Evolutionary conservation across 2,329 filamentous ascomycete genomes (phyloP).

Genomic region (Atkinsonella texensis): DNA sequence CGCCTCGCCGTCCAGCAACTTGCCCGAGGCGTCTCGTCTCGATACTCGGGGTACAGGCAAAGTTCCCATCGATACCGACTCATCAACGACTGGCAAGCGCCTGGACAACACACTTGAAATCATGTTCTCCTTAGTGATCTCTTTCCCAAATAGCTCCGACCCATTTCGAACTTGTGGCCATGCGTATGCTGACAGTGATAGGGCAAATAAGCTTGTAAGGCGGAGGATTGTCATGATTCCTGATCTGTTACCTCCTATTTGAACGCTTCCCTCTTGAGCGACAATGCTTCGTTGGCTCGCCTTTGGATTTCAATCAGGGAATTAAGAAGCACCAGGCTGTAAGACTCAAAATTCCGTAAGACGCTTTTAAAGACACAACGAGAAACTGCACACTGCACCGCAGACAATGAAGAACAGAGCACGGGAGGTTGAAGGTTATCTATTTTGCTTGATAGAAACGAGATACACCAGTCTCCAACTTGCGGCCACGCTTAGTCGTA

Average conservation of each 20-base stretch:
- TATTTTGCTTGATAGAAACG: too few species aligned
- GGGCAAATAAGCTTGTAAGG: conserved; percentile 2
- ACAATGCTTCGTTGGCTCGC: too few species aligned
- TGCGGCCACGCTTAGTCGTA: too few species aligned
- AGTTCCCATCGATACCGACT: conserved; percentile 2
- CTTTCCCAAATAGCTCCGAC: conserved; percentile 3
- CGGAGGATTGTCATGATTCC: neutral
- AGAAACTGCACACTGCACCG: neutral
- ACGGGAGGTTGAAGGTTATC: neutral
- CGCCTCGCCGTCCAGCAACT: neutral
- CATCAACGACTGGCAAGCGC: neutral
- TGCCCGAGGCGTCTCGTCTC: neutral
- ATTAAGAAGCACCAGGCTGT: neutral
- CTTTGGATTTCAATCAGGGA: neutral
- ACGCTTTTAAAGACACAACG: too few species aligned
- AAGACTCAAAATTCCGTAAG: too few species aligned
- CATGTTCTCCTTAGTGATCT: neutral
- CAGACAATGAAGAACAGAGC: neutral
- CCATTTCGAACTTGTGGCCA: conserved; percentile 8
- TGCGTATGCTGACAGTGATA: conserved; percentile 5
- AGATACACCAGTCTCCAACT: too few species aligned
- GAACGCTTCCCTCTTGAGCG: too few species aligned
- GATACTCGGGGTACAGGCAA: conserved; percentile 6
- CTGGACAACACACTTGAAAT: neutral
- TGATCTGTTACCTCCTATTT: too few species aligned